These are phyloP conservation scores for Hansenula sp. DNA, from an alignment of 1,139 yeast genomes.

Conservation along the genomic window DNA sequence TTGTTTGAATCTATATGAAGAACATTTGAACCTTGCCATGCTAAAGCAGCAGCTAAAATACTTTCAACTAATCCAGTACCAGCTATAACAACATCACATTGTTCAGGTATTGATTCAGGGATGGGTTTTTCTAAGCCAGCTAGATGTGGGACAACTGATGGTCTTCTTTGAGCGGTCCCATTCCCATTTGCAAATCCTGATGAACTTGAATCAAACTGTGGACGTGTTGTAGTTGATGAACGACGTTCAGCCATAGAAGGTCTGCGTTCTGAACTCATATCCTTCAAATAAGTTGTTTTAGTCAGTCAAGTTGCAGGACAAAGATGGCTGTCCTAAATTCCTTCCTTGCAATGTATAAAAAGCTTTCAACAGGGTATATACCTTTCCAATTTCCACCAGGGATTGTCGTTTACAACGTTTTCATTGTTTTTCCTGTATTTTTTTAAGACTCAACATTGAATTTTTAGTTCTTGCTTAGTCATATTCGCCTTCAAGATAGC, in stretches of 20 bases:
- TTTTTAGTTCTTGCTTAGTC: no score
- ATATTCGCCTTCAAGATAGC: no score
- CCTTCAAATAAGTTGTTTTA: no score
- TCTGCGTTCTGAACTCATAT: conserved; percentile 34
- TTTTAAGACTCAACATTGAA: no score
- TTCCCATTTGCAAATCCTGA: not conserved
- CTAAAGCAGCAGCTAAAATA: conserved; percentile 85
- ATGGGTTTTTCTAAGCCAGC: conserved; percentile 74
- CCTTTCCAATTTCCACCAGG: no score
- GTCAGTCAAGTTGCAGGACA: no score
- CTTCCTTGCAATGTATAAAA: no score
- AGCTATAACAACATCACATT: conserved; percentile 81
- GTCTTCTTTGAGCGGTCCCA: not conserved
- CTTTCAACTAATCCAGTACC: conserved; percentile 93
- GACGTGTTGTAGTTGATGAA: conserved; percentile 32
- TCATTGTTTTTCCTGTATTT: no score
- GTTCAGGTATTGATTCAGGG: conserved; percentile 45
- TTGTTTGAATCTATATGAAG: conserved; percentile 80
- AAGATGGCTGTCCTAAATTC: no score
- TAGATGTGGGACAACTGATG: conserved; percentile 64
- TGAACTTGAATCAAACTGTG: conserved; percentile 5
- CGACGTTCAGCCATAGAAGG: conserved; percentile 69
- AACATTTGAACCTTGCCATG: conserved; percentile 95
- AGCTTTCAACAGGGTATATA: no score
- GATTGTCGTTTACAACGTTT: not conserved